Base-by-base conservation (phyloP, 768 basidiomycete species). In the Termitomyces sp. region DNA sequence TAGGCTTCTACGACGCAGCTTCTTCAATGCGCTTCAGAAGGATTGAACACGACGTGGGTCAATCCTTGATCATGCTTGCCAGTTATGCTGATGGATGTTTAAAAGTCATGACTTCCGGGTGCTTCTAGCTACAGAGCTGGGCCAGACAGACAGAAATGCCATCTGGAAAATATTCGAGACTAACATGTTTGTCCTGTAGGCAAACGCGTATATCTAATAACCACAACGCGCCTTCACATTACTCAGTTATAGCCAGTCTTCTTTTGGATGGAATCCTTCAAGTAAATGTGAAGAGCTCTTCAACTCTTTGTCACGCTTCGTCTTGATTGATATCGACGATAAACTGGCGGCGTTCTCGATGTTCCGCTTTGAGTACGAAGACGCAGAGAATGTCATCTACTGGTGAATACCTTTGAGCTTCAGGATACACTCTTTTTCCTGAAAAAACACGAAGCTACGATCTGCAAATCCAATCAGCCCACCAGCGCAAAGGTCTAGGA, bases 321-420 rank as follows among this genome's bases (percentile, higher is more conserved):
- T 91, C 55, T 58, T 89, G 24, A 74, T 80, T 39, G 66, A 65
- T 24, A 58, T 65, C 16, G 59, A 41, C 33, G 62, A 63, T 53
- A 63, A 58, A 15, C 48, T 78, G 27, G 61, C 74, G 33, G 81
- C 76, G 1, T 84, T 76, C 59, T 64, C 77, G 16, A 83, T 84
- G 72, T 92, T 93, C 68, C 83, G 91, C 1, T 93, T 93, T 59
- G 91, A 92, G 57, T 67, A 73, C 31, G 92, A 93, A 62, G 77
- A 82, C 9, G 75, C 73, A 5, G 77, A 83, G 59, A 72, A 83
- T 57, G 70, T 89, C 3, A 52, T 91, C 3, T 94, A 93, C 67
- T 93, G 90, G 91, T 91, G 64, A 30, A 69, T 64, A 44, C 47
- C 22, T 41, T 45, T 20, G 34, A 36, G 12, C 2, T 7, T 27